phyloP scores from a whole-genome alignment of 495 filamentous ascomycete species.

The Penicillium parvum region DNA sequence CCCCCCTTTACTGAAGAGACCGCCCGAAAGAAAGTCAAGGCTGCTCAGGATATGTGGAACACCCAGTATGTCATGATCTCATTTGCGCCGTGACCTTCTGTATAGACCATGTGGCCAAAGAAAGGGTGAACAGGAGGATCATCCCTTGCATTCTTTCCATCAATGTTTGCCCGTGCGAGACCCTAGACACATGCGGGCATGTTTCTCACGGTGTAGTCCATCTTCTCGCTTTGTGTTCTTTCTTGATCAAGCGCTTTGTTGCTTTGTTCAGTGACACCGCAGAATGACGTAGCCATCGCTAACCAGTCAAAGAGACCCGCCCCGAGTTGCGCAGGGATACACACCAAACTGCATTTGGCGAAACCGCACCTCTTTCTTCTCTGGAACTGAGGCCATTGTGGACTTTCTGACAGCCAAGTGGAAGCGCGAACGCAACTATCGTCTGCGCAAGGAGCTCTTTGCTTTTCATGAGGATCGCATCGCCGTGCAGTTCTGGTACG shows the following conservation, averaged over 20 bases:
- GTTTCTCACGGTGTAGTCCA: background rate
- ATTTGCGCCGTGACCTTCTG: slow-evolving; percentile 1
- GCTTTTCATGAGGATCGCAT: slow-evolving; percentile 53
- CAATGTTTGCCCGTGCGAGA: slow-evolving; percentile 17
- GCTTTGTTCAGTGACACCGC: background rate
- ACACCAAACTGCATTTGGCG: slow-evolving; percentile 78
- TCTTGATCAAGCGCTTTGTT: background rate
- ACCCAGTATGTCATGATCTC: slow-evolving; percentile 50
- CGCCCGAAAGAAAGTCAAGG: slow-evolving; percentile 76
- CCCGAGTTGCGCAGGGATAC: slow-evolving; percentile 65
- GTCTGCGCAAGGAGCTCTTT: slow-evolving; percentile 85
- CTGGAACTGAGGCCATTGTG: slow-evolving; percentile 64
- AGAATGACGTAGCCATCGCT: slow-evolving; percentile 14
- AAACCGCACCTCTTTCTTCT: slow-evolving; percentile 68
- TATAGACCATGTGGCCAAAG: slow-evolving; percentile 18
- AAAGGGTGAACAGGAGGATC: slow-evolving; percentile 13
- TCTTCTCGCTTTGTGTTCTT: background rate
- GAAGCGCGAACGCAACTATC: slow-evolving; percentile 67
- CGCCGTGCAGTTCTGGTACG: slow-evolving; percentile 92
- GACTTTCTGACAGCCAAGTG: slow-evolving; percentile 74
- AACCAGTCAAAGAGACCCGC: slow-evolving; percentile 51
- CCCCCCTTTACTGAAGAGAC: slow-evolving; percentile 81
- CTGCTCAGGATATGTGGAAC: slow-evolving; percentile 83
- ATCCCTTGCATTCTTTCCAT: slow-evolving; percentile 31
- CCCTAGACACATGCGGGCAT: slow-evolving; percentile 8